Conservation (phyloP, 1,139 yeast species). For the Suhomyces maxii region DNA sequence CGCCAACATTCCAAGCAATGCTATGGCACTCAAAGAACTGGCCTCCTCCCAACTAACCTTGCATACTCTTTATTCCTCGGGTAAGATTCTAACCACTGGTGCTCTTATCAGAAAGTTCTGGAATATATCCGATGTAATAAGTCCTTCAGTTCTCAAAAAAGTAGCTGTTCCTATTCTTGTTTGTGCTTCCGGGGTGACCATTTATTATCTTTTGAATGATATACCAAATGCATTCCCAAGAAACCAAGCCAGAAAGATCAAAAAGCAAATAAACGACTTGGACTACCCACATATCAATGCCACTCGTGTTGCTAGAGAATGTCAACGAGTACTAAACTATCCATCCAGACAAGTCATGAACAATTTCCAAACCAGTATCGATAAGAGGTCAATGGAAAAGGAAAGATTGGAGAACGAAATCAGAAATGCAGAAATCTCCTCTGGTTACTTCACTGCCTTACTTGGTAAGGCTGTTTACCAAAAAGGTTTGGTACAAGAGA, state of each 20-base stretch:
- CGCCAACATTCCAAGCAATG: conserved; percentile 32
- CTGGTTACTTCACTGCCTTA: conserved; percentile 59
- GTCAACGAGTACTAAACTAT: conserved; percentile 73
- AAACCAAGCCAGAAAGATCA: conserved; percentile 74
- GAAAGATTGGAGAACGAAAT: conserved; percentile 54
- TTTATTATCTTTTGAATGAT: conserved; percentile 70
- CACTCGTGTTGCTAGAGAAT: conserved; percentile 75
- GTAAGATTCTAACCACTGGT: conserved; percentile 44
- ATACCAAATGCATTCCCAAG: conserved; percentile 88
- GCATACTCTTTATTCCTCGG: conserved; percentile 47
- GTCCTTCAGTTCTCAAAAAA: conserved; percentile 33
- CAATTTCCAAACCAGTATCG: conserved; percentile 70
- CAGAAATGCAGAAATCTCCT: conserved; percentile 58
- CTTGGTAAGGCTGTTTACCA: conserved; percentile 51
- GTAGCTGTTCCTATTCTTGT: conserved; percentile 49
- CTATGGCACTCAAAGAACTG: conserved; percentile 34
- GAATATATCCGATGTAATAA: conserved; percentile 27
- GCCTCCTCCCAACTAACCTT: conserved; percentile 43
- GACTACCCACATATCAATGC: conserved; percentile 83
- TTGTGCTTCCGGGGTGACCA: conserved; percentile 56
- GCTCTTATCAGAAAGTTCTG: conserved; percentile 38
- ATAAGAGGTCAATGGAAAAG: conserved; percentile 61
- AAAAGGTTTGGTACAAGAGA: conserved; percentile 43
- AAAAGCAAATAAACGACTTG: conserved; percentile 55
- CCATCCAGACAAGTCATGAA: conserved; percentile 85